Evolutionary conservation across 129 eudicot genomes (phyloP).

Genomic region (Arctium minus): DNA sequence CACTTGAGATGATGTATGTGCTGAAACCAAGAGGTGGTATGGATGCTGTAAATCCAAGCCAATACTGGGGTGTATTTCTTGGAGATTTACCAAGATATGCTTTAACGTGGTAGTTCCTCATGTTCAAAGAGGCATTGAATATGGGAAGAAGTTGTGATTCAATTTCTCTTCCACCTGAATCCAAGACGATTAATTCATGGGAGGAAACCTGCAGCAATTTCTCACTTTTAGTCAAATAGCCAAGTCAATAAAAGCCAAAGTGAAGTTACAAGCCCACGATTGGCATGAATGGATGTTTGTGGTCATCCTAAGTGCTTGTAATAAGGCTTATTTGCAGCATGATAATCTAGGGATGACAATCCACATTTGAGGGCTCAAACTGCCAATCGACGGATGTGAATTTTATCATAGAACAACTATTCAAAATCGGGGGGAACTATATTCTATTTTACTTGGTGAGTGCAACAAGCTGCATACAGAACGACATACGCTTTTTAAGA

Average conservation of each 20-base stretch:
- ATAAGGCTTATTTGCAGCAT: too few relatives aligned
- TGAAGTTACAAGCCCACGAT: not conserved
- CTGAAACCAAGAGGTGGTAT: constrained; percentile 93
- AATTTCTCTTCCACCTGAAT: constrained; percentile 72
- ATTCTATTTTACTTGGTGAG: not conserved
- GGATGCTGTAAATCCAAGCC: constrained; percentile 82
- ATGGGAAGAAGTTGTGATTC: constrained; percentile 80
- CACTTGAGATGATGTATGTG: constrained; percentile 64
- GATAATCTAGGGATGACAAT: too few relatives aligned
- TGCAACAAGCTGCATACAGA: not conserved
- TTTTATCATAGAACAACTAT: not conserved
- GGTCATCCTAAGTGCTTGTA: too few relatives aligned
- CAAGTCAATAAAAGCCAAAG: not conserved
- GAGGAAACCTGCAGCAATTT: constrained; percentile 60
- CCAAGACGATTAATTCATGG: constrained; percentile 52
- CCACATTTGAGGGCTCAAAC: too few relatives aligned
- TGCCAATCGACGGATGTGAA: not conserved
- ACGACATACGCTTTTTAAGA: not conserved
- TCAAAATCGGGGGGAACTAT: not conserved
- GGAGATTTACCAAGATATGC: constrained; percentile 71
- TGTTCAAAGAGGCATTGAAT: constrained; percentile 47
- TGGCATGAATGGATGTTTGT: too few relatives aligned
- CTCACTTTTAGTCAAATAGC: not conserved
- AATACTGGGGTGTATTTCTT: constrained; percentile 46
- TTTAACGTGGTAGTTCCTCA: constrained; percentile 55